Conservation (phyloP, 345 rosid species). For the Camelina laxa region DNA sequence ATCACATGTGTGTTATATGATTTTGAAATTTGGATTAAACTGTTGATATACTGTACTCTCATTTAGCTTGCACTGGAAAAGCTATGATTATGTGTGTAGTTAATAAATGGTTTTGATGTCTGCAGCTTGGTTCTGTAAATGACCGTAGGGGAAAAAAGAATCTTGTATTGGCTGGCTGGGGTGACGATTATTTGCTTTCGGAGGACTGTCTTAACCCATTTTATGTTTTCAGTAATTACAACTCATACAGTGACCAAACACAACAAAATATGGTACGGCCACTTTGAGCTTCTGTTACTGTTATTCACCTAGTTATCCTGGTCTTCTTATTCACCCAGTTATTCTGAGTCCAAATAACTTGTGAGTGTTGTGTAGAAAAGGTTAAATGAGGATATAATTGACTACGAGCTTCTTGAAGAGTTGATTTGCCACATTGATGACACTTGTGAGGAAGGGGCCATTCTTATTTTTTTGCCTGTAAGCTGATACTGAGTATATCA, state of each 20-base stretch:
- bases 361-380: constrained; percentile 58
- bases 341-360: constrained; percentile 21
- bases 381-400: constrained; percentile 82
- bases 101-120: constrained; percentile 23
- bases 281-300: constrained; percentile 29
- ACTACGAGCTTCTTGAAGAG: constrained; percentile 94
- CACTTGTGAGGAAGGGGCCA: constrained; percentile 75
- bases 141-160: constrained; percentile 88
- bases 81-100: not conserved
- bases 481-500: constrained; percentile 37
- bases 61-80: not conserved
- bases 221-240: constrained; percentile 61
- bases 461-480: constrained; percentile 88
- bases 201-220: constrained; percentile 73
- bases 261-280: constrained; percentile 72
- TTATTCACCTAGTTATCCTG: constrained; percentile 29
- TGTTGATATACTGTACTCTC: not conserved
- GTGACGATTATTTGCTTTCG: constrained; percentile 77
- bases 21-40: not conserved
- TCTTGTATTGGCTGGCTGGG: constrained; percentile 94
- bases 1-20: not conserved
- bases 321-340: constrained; percentile 23
- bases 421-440: constrained; percentile 84
- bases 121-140: constrained; percentile 73
- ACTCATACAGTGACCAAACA: constrained; percentile 70